phyloP scores from a whole-genome alignment of 2,329 filamentous ascomycete genomes.

The Trichoderma pleuroti region DNA sequence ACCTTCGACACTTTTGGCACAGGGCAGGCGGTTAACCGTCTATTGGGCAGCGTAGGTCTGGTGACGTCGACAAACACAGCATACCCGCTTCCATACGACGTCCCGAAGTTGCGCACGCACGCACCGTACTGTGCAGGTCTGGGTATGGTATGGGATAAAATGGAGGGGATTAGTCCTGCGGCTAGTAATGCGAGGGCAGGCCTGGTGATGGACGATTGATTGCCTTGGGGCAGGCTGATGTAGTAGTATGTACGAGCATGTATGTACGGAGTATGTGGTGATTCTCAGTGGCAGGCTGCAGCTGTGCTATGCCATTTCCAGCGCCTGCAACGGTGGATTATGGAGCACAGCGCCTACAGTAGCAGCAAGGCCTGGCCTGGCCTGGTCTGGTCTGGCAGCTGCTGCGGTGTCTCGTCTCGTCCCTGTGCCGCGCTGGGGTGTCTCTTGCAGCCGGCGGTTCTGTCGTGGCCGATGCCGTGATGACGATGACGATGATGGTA shows the following conservation, averaged over 20 bases:
- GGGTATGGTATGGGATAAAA: neutral
- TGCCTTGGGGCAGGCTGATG: slow-evolving; percentile 10
- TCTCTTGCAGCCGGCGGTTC: neutral
- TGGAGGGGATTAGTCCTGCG: neutral
- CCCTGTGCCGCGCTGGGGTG: neutral
- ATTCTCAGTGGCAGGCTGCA: slow-evolving; percentile 19
- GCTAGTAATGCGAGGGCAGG: slow-evolving; percentile 10
- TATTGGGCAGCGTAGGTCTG: slow-evolving; percentile 24
- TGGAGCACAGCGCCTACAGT: slow-evolving; percentile 9
- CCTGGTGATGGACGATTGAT: slow-evolving; percentile 6
- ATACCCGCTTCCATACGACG: slow-evolving; percentile 20
- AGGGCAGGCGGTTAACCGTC: slow-evolving; percentile 31
- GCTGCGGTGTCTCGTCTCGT: neutral
- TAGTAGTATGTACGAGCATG: neutral
- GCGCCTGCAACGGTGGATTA: neutral
- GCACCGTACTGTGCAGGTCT: neutral
- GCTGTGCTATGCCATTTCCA: slow-evolving; percentile 17
- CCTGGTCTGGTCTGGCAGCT: slow-evolving; percentile 4
- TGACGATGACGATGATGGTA: neutral
- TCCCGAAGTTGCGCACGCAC: slow-evolving; percentile 20
- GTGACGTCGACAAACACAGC: slow-evolving; percentile 24
- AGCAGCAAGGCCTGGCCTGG: neutral
- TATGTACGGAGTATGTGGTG: slow-evolving; percentile 5
- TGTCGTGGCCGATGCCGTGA: neutral
- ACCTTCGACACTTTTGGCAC: slow-evolving; percentile 20